A percentile compares a stretch with the other conserved stretches of the same genome.
These are phyloP conservation scores for Pyrenochaeta sp. DNA, from an alignment of 2,329 filamentous ascomycete genomes.

Conservation along the genomic window DNA sequence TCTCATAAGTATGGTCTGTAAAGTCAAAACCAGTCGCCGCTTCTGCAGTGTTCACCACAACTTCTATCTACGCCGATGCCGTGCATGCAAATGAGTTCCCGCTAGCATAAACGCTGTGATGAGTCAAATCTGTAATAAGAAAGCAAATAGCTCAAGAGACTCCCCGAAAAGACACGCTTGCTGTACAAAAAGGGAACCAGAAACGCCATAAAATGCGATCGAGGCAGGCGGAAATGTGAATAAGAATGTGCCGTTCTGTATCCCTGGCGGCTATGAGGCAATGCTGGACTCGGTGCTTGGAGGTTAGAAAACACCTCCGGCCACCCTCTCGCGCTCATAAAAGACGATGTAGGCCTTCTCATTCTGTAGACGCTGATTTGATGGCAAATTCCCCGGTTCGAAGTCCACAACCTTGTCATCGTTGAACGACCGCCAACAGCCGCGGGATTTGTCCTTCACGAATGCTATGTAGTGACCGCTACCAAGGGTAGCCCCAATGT, in stretches of 20 bases:
- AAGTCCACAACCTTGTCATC: slow-evolving; percentile 64
- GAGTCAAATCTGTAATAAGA: slow-evolving; percentile 1
- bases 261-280: background rate
- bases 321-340: slow-evolving; percentile 59
- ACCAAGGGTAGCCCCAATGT: slow-evolving; percentile 72
- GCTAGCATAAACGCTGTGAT: background rate
- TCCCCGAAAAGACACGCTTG: background rate
- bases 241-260: background rate
- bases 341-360: slow-evolving; percentile 73
- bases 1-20: background rate
- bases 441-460: slow-evolving; percentile 58
- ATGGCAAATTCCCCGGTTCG: slow-evolving; percentile 60
- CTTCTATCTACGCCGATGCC: slow-evolving; percentile 8
- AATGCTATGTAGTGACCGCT: slow-evolving; percentile 84
- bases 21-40: background rate
- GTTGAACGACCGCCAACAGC: slow-evolving; percentile 69
- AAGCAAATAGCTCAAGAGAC: background rate
- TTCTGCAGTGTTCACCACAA: background rate
- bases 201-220: background rate
- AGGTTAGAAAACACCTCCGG: slow-evolving; percentile 39
- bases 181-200: background rate
- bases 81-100: slow-evolving; percentile 14
- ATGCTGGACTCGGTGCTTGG: background rate
- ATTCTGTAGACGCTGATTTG: slow-evolving; percentile 64
- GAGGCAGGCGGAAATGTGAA: background rate